Evolutionary conservation across 306 rosid species (phyloP).

Genomic region (Cucurbita moschata): DNA sequence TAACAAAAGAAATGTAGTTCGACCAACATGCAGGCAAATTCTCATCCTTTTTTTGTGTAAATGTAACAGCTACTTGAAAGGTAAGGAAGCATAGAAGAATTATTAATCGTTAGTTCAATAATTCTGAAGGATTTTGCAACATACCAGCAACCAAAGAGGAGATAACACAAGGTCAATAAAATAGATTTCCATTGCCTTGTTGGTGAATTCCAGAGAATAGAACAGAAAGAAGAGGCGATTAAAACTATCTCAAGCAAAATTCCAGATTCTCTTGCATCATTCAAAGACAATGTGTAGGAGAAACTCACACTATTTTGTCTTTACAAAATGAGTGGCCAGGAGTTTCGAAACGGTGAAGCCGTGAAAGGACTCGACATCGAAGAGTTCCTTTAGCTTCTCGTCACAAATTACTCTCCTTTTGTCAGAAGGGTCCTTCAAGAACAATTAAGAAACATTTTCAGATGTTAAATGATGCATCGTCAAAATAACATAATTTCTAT

Average conservation of each 20-base stretch:
- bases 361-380: slow-evolving; percentile 36
- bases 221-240: not conserved
- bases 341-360: slow-evolving; percentile 69
- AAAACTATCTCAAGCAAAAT: slow-evolving; percentile 8
- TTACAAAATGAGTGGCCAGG: slow-evolving; percentile 50
- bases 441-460: not conserved
- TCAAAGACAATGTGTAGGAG: not conserved
- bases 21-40: not conserved
- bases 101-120: not conserved
- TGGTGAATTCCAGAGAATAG: slow-evolving; percentile 4
- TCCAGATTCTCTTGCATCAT: slow-evolving; percentile 3
- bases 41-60: too few relatives aligned
- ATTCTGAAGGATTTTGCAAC: not conserved
- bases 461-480: not conserved
- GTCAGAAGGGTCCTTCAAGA: slow-evolving; percentile 60
- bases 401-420: slow-evolving; percentile 59
- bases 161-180: not conserved
- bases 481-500: not conserved
- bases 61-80: not conserved
- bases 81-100: not conserved
- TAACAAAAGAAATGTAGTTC: not conserved
- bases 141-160: not conserved
- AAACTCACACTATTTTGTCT: slow-evolving; percentile 11
- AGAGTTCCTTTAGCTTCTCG: slow-evolving; percentile 67
- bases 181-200: slow-evolving; percentile 3